Evolutionary conservation across 108 stramenopile species (phyloP).

Genomic region (Nitzschia palea): DNA sequence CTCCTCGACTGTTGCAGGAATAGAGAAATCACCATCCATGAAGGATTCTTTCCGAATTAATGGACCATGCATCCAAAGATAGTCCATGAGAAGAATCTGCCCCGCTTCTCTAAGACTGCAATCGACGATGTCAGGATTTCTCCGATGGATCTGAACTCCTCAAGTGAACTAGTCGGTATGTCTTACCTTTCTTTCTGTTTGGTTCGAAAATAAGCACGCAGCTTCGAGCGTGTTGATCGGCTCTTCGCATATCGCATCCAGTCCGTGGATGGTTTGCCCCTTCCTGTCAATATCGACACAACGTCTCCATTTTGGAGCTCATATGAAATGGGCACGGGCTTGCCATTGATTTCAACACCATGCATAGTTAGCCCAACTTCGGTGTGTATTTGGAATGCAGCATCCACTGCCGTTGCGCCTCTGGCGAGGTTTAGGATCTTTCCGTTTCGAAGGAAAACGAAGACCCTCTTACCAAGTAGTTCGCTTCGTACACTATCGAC

Average conservation of each 20-base stretch:
- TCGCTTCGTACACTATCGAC: conserved; percentile 86
- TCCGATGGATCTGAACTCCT: too few relatives aligned
- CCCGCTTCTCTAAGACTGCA: conserved; percentile 62
- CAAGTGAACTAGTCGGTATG: too few relatives aligned
- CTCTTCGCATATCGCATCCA: conserved; percentile 88
- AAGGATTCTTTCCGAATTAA: conserved; percentile 60
- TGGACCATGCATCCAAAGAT: conserved; percentile 64
- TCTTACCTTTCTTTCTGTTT: conserved; percentile 64
- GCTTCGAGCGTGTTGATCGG: conserved; percentile 81
- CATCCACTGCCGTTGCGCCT: conserved; percentile 89
- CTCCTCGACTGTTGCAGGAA: conserved; percentile 61
- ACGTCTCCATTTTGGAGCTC: conserved; percentile 90
- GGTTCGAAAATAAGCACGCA: conserved; percentile 77
- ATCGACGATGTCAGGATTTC: too few relatives aligned
- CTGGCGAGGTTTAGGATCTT: conserved; percentile 89
- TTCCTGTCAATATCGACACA: conserved; percentile 81
- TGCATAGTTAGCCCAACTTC: conserved; percentile 90
- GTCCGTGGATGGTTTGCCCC: conserved; percentile 70
- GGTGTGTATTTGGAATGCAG: conserved; percentile 90
- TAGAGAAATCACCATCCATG: conserved; percentile 45
- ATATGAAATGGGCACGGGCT: conserved; percentile 76
- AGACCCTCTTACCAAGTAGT: conserved; percentile 88
- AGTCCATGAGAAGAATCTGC: conserved; percentile 72
- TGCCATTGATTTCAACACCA: conserved; percentile 87
- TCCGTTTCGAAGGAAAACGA: conserved; percentile 88